These are phyloP conservation scores for Plasmodium chabaudi DNA, from an alignment of 169 alveolate genomes.

Conservation along the genomic window DNA sequence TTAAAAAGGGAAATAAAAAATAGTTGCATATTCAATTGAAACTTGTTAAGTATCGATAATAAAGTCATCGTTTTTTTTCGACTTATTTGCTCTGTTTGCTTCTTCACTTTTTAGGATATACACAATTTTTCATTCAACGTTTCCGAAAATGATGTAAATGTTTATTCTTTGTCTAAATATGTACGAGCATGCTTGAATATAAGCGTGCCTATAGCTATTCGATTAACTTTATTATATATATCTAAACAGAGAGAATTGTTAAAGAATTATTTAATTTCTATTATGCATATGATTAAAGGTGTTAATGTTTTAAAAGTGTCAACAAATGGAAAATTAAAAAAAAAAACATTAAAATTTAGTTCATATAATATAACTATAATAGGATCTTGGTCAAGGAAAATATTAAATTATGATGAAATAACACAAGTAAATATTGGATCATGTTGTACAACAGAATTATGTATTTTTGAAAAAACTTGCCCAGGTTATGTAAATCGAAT, in stretches of 20 bases:
- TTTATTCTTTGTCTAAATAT: conserved; percentile 4
- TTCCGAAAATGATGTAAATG: conserved; percentile 29
- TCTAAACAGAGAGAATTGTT: conserved; percentile 32
- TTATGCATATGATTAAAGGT: conserved; percentile 23
- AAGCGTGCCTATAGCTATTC: conserved; percentile 13
- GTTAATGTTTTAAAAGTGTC: conserved; percentile 33
- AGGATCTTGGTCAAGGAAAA: conserved; percentile 48
- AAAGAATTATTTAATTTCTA: conserved; percentile 37
- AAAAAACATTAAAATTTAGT: conserved; percentile 15
- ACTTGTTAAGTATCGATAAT: too few species aligned
- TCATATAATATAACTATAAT: conserved; percentile 17
- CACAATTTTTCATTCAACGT: conserved; percentile 32
- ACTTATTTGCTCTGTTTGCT: not conserved
- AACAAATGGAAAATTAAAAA: conserved; percentile 26
- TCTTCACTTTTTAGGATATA: not conserved
- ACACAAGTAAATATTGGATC: conserved; percentile 48
- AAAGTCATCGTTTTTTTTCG: too few species aligned
- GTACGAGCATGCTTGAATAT: conserved; percentile 18
- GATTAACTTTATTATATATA: conserved; percentile 36
- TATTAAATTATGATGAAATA: conserved; percentile 58
- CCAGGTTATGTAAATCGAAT: conserved; percentile 20
- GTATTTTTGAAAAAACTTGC: conserved; percentile 23
- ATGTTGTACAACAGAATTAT: conserved; percentile 43
- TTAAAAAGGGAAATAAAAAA: not conserved
- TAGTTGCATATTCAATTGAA: not conserved